Percentiles rank a stretch among this genome's conserved stretches.
Evolutionary conservation across 73 alveolate genomes (phyloP).

Genomic region (Stentor roeselii): DNA sequence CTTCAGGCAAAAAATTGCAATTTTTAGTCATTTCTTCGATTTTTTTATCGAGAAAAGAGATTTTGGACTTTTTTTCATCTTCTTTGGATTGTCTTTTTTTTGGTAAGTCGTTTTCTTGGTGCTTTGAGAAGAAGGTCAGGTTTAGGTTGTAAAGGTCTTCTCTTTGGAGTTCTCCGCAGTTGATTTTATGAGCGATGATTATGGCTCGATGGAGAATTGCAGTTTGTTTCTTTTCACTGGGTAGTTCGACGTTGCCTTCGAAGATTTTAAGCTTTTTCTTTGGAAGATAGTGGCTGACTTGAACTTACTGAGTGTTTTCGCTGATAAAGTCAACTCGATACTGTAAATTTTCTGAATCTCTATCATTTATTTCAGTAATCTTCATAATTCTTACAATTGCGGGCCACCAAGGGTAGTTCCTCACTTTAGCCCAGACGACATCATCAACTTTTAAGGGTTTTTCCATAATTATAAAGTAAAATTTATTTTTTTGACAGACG

Average conservation of each 20-base stretch:
- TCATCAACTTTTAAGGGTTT: not conserved
- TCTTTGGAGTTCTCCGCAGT: not conserved
- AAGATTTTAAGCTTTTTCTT: not conserved
- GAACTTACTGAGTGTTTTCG: constrained; percentile 10
- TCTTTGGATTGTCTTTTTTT: not conserved
- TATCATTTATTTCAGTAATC: not conserved
- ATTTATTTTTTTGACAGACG: not conserved
- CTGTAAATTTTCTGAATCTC: not conserved
- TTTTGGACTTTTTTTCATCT: not conserved
- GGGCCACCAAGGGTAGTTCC: constrained; percentile 23
- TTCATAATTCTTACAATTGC: not conserved
- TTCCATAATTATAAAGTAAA: not conserved
- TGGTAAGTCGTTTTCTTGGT: not conserved
- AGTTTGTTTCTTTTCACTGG: not conserved
- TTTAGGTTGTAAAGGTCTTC: not conserved
- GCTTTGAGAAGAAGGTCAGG: not conserved
- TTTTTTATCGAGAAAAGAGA: not conserved
- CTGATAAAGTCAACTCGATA: not conserved
- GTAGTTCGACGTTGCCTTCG: not conserved
- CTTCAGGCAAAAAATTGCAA: not conserved
- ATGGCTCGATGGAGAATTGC: not conserved
- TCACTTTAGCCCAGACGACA: constrained; percentile 20
- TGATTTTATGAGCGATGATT: constrained; percentile 3
- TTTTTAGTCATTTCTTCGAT: not conserved
- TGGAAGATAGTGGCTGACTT: not conserved